These are phyloP conservation scores for Pythium myriotylum DNA, from an alignment of 352 stramenopile genomes.

Conservation along the genomic window DNA sequence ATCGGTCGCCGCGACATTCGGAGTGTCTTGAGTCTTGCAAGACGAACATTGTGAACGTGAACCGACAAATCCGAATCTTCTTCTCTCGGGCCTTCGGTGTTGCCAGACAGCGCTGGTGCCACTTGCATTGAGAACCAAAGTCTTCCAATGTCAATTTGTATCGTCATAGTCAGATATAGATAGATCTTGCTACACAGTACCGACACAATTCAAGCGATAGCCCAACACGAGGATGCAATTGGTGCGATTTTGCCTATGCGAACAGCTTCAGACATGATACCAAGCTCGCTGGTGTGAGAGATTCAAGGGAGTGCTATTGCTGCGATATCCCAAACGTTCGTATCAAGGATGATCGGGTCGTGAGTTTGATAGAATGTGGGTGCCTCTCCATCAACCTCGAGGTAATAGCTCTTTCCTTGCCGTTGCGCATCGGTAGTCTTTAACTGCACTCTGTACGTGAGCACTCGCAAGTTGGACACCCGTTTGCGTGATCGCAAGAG, in stretches of 20 bases:
- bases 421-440: neutral
- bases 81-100: too few relatives aligned
- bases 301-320: slow-evolving; percentile 1
- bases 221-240: too few relatives aligned
- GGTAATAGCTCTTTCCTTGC: neutral
- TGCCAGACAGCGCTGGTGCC: too few relatives aligned
- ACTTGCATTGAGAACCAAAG: too few relatives aligned
- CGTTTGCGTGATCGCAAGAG: neutral
- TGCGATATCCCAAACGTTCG: slow-evolving; percentile 3
- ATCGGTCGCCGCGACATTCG: neutral
- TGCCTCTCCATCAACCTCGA: neutral
- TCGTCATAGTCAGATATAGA: too few relatives aligned
- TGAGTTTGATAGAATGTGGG: slow-evolving; percentile 6
- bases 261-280: too few relatives aligned
- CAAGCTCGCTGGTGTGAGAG: too few relatives aligned
- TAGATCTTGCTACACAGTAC: too few relatives aligned
- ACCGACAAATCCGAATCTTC: neutral
- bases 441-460: slow-evolving; percentile 6
- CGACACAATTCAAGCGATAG: too few relatives aligned
- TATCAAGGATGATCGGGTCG: slow-evolving; percentile 7
- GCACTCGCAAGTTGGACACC: slow-evolving; percentile 11
- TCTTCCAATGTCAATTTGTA: too few relatives aligned
- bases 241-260: too few relatives aligned
- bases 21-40: neutral
- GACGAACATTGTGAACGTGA: neutral